Conservation (phyloP, 2,329 filamentous ascomycete genomes). For the Xylariaceae sp. region DNA sequence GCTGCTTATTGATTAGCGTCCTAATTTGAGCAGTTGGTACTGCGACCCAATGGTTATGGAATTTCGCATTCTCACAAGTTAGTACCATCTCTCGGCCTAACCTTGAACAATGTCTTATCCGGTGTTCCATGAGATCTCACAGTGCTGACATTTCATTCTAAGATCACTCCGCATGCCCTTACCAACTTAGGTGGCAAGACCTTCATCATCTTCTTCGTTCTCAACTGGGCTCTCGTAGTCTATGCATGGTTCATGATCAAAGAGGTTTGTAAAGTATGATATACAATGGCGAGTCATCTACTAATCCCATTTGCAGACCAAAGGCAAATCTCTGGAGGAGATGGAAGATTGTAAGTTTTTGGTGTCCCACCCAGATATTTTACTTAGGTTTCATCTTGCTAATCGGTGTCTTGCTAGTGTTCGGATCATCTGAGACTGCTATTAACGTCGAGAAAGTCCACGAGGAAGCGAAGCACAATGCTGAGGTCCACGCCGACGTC, state of each 20-base stretch:
- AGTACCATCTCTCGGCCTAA: conserved; percentile 42
- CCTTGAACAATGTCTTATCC: too few species aligned
- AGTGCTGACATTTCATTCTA: conserved; percentile 18
- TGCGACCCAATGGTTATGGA: conserved; percentile 48
- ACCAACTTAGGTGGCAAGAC: conserved; percentile 44
- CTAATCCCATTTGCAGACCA: conserved; percentile 27
- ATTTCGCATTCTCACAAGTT: conserved; percentile 48
- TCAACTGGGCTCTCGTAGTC: conserved; percentile 42
- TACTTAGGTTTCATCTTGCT: background rate
- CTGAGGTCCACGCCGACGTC: background rate
- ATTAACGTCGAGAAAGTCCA: conserved; percentile 18
- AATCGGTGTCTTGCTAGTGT: conserved; percentile 7
- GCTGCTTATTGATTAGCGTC: background rate
- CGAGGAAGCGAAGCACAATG: conserved; percentile 1
- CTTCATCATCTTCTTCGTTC: conserved; percentile 48
- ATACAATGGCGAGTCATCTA: background rate
- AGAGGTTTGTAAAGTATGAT: conserved; percentile 24
- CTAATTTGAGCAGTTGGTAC: conserved; percentile 36
- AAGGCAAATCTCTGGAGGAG: conserved; percentile 41
- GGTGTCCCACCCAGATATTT: background rate
- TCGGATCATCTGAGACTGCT: conserved; percentile 11
- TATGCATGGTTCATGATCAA: conserved; percentile 42
- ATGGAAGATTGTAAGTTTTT: conserved; percentile 30
- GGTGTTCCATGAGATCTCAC: background rate
- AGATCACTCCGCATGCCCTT: conserved; percentile 46